Percentiles rank a stretch among this genome's conserved stretches.
Evolutionary conservation across 257 asterid species (phyloP).

Genomic region (Solanum piurae): DNA sequence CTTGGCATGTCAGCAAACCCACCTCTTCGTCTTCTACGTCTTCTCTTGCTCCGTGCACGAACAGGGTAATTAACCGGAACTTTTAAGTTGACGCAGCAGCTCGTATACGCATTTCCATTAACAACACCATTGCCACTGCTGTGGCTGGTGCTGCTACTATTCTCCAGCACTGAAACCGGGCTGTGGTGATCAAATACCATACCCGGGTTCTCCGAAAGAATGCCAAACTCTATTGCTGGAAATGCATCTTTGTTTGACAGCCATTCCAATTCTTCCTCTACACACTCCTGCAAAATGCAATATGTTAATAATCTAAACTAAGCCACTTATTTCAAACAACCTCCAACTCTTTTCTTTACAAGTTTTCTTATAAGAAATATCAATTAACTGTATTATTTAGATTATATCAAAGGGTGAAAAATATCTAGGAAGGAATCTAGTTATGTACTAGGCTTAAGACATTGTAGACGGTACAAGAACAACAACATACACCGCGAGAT

Average conservation of each 20-base stretch:
- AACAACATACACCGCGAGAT: background rate
- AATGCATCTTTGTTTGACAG: slow-evolving; percentile 76
- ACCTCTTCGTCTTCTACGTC: slow-evolving; percentile 12
- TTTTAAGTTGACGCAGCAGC: slow-evolving; percentile 42
- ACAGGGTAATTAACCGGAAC: slow-evolving; percentile 51
- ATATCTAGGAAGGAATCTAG: background rate
- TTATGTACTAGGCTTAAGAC: background rate
- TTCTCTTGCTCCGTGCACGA: slow-evolving; percentile 50
- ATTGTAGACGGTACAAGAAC: background rate
- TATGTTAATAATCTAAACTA: background rate
- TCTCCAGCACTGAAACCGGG: slow-evolving; percentile 69
- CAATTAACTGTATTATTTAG: background rate
- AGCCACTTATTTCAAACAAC: background rate
- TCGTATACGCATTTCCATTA: slow-evolving; percentile 24
- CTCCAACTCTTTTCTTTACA: background rate
- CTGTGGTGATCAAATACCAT: slow-evolving; percentile 39
- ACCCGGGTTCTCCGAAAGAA: slow-evolving; percentile 35
- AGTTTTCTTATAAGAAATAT: background rate
- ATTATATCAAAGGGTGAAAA: background rate
- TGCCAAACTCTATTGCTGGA: slow-evolving; percentile 61
- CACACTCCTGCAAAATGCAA: slow-evolving; percentile 20
- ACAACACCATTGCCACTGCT: slow-evolving; percentile 17
- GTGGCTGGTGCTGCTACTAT: slow-evolving; percentile 37
- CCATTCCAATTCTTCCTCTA: slow-evolving; percentile 74
- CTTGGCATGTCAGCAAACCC: slow-evolving; percentile 17